Percentiles rank a stretch among this genome's conserved stretches.
These are phyloP conservation scores for Boletus reticuloceps DNA, from an alignment of 768 basidiomycete species.

Conservation along the genomic window DNA sequence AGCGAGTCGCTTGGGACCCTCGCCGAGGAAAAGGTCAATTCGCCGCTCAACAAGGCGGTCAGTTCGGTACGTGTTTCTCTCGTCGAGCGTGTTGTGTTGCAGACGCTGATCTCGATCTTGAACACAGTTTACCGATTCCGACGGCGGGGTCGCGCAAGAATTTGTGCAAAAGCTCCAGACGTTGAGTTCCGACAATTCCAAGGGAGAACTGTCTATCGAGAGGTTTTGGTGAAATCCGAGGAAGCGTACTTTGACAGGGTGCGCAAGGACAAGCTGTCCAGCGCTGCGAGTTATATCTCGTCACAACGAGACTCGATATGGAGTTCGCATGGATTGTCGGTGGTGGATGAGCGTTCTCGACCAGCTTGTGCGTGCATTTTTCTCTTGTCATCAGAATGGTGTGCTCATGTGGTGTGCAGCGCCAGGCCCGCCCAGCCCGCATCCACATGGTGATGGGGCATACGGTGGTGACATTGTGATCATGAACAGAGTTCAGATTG, in stretches of 20 bases:
- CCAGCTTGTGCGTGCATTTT: slow-evolving; percentile 61
- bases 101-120: background rate
- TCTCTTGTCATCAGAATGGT: slow-evolving; percentile 8
- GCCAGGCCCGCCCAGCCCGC: slow-evolving; percentile 48
- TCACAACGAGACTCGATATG: slow-evolving; percentile 80
- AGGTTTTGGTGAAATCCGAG: slow-evolving; percentile 88
- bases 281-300: slow-evolving; percentile 75
- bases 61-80: slow-evolving; percentile 56
- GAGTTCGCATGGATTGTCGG: slow-evolving; percentile 52
- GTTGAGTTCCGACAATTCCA: slow-evolving; percentile 83
- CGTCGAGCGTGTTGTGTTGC: background rate
- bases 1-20: slow-evolving; percentile 92
- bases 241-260: slow-evolving; percentile 91
- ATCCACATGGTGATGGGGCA: slow-evolving; percentile 43
- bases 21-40: slow-evolving; percentile 86
- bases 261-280: slow-evolving; percentile 82
- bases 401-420: slow-evolving; percentile 21
- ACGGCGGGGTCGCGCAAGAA: slow-evolving; percentile 86
- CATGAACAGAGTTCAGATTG: slow-evolving; percentile 84
- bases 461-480: slow-evolving; percentile 63
- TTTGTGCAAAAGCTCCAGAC: slow-evolving; percentile 83
- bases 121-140: slow-evolving; percentile 83
- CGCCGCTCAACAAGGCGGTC: slow-evolving; percentile 92
- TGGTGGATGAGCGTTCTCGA: slow-evolving; percentile 62
- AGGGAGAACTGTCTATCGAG: slow-evolving; percentile 89